Conservation (phyloP, 1,284 basidiomycete species). For the Amylostereum areolatum region DNA sequence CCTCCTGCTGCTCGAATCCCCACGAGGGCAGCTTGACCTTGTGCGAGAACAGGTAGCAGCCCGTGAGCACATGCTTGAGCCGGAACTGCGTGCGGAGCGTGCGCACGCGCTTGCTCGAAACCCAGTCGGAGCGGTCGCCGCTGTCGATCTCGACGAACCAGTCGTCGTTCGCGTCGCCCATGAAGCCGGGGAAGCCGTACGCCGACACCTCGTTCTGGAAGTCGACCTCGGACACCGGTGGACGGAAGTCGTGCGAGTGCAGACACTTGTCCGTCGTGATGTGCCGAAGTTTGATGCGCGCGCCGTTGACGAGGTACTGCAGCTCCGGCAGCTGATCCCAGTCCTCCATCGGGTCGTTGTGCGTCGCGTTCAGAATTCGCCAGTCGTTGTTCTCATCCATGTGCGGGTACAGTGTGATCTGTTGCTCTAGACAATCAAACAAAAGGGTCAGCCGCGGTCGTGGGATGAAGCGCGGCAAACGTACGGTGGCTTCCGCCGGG, state of each 20-base stretch:
- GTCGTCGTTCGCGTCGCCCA: constrained; percentile 91
- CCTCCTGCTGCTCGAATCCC: constrained; percentile 98
- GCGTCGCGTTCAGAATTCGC: constrained; percentile 72
- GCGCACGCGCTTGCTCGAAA: constrained; percentile 67
- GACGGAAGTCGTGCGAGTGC: constrained; percentile 92
- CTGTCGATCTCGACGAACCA: constrained; percentile 88
- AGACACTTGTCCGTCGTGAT: constrained; percentile 78
- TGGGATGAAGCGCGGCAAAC: constrained; percentile 18
- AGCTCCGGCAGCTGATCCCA: constrained; percentile 51
- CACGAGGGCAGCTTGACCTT: constrained; percentile 96
- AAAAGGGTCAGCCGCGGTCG: neutral
- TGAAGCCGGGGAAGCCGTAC: constrained; percentile 86
- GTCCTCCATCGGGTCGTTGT: constrained; percentile 44
- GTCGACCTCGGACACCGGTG: constrained; percentile 96
- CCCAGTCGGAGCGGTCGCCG: constrained; percentile 59
- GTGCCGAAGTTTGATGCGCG: constrained; percentile 83
- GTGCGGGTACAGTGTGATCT: constrained; percentile 97
- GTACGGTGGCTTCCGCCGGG: constrained; percentile 81
- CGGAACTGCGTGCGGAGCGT: constrained; percentile 84
- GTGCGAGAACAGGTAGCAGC: constrained; percentile 97
- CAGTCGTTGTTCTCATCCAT: constrained; percentile 90
- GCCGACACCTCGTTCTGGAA: constrained; percentile 94
- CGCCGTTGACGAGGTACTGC: constrained; percentile 58
- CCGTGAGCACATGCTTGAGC: constrained; percentile 80
- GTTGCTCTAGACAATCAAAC: constrained; percentile 65